These are phyloP conservation scores for Pigoraptor vietnamica DNA, from an alignment of 78 protist species.

Conservation along the genomic window DNA sequence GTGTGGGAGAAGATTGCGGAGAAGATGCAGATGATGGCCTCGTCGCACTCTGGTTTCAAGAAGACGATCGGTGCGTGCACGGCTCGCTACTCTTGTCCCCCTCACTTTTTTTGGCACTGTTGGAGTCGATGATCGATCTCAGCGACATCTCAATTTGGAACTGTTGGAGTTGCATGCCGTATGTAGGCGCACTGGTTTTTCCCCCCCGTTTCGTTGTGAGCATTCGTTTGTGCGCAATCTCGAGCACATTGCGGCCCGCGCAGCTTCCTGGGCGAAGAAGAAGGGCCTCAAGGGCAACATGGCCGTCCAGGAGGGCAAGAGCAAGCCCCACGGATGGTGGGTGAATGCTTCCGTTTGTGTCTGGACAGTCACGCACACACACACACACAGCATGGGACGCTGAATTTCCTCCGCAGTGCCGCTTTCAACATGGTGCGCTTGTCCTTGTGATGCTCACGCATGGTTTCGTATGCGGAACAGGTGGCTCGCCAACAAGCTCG, in stretches of 20 bases:
- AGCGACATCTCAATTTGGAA: no score
- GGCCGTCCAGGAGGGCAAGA: not conserved
- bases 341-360: not conserved
- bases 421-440: no score
- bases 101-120: no score
- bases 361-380: no score
- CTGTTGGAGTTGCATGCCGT: no score
- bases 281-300: constrained; percentile 25
- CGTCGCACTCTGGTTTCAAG: constrained; percentile 26
- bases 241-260: not conserved
- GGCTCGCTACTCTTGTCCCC: no score
- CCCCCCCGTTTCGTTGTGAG: not conserved
- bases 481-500: not conserved
- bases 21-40: constrained; percentile 21
- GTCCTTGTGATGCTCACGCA: no score
- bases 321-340: not conserved
- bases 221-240: not conserved
- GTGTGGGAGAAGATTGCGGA: constrained; percentile 86
- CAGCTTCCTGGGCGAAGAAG: constrained; percentile 47
- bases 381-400: no score
- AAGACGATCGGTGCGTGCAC: constrained; percentile 24
- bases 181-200: not conserved
- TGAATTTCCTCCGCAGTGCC: no score
- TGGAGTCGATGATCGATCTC: no score
- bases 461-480: no score